Evolutionary conservation across 495 filamentous ascomycete genomes (phyloP).

Genomic region (Xylaria longipes): DNA sequence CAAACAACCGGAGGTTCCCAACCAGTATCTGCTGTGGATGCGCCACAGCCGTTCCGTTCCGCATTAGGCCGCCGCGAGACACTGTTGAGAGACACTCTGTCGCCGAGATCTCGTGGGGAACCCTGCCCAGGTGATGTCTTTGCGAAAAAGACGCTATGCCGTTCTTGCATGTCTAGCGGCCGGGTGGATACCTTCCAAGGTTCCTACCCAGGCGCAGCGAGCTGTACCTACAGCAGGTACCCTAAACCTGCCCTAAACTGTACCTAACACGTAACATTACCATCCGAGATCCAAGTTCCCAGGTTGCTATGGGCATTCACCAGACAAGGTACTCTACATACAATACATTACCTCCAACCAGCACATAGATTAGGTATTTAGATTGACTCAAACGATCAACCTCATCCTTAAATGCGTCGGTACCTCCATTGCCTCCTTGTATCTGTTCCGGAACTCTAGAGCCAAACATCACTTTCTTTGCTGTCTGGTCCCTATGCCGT

Average conservation of each 20-base stretch:
- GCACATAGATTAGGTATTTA: background rate
- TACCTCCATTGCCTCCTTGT: background rate
- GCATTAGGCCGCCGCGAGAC: background rate
- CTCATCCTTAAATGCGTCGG: background rate
- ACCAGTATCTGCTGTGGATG: background rate
- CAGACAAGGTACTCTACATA: background rate
- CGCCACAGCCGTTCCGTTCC: constrained; percentile 19
- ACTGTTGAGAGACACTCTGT: too few species aligned
- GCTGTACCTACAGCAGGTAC: background rate
- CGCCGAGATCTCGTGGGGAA: background rate
- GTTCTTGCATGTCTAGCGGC: background rate
- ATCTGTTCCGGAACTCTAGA: background rate
- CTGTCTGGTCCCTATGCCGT: background rate
- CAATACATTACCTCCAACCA: background rate
- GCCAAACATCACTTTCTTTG: background rate
- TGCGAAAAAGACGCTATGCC: background rate
- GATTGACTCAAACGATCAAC: background rate
- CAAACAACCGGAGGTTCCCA: background rate
- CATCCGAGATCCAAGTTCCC: background rate
- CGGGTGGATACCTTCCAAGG: background rate
- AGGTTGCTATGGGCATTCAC: background rate
- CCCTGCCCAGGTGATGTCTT: background rate
- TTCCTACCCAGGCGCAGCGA: background rate
- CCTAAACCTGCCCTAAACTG: too few species aligned
- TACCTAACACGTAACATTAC: background rate